phyloP scores from a whole-genome alignment of 2,329 filamentous ascomycete species.

The Blastomyces percursus region DNA sequence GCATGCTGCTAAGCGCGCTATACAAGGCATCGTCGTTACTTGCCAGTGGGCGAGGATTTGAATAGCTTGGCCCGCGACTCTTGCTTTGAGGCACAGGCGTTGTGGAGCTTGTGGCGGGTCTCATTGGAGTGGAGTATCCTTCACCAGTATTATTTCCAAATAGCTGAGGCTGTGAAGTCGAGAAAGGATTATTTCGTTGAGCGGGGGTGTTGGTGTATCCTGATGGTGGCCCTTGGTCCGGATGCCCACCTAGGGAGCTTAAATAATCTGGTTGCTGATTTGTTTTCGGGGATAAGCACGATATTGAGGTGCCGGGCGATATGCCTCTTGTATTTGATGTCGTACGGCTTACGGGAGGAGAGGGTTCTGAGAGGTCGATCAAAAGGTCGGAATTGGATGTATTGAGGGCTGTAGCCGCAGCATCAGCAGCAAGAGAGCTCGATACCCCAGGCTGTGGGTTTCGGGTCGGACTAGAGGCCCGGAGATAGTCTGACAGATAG shows the following conservation, averaged over 20 bases:
- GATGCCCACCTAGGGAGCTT: conserved; percentile 27
- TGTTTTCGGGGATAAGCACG: conserved; percentile 27
- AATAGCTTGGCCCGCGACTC: background rate
- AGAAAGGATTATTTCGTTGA: background rate
- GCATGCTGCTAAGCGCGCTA: conserved; percentile 3
- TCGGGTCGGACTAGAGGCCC: conserved; percentile 1
- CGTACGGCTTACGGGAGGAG: conserved; percentile 14
- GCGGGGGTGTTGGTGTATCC: background rate
- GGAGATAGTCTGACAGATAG: conserved; percentile 14
- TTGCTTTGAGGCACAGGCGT: background rate
- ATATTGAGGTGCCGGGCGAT: conserved; percentile 15
- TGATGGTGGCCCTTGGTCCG: conserved; percentile 20
- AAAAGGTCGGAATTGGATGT: conserved; percentile 5
- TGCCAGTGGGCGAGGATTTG: conserved; percentile 12
- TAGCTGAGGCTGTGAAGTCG: background rate
- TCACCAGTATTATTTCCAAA: background rate
- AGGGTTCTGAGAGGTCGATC: conserved; percentile 8
- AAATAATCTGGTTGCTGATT: conserved; percentile 29
- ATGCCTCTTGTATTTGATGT: conserved; percentile 18
- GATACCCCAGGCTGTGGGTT: conserved; percentile 8
- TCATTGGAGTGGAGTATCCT: background rate
- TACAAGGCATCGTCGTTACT: conserved; percentile 4
- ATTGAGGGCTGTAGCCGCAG: conserved; percentile 11
- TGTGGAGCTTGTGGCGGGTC: background rate
- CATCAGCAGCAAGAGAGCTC: conserved; percentile 10